Evolutionary conservation across 148 eudicot genomes (phyloP), one percentile per base, ranked within the genome.

Genomic region (Beta vulgaris): DNA sequence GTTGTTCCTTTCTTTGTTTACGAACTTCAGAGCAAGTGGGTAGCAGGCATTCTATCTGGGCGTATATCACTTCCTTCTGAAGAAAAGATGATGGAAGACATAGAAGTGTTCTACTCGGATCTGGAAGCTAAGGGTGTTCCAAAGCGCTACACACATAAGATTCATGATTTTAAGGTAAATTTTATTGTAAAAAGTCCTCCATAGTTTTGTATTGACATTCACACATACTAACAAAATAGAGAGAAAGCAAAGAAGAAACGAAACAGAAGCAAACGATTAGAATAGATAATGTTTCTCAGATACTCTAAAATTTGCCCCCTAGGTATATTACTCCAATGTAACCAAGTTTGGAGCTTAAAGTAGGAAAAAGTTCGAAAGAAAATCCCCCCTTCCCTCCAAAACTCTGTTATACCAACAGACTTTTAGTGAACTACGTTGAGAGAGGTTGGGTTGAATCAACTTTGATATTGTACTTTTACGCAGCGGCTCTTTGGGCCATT

Each of bases 11-110:
- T 90, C 77, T 81, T 88, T 11, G 72, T 76, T 28, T 79, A 73
- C 77, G 99, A 95, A 84, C 73, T 84, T 44, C 98, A 95, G 82
- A 83, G 90, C 82, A 89, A 84, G 81, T 95, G 99, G 99, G 81
- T 95, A 74, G 97, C 94, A 25, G 88, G 92, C 18, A 77, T 86
- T 39, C 82, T 90, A 78, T 95, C 97, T 0, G 90, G 91, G 44
- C 87, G 88, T 54, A n/a, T 89, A 69, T 42, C 82, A 25, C 91
- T 92, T 68, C 91, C 91, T 31, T 85, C 94, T 6, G 36, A 77
- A 18, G 85, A 86, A 49, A 83, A 82, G 48, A 95, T 95, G 97
- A 87, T 85, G 87, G 76, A 83, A 63, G 92, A 90, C 76, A 75
- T 87, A 55, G 86, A 90, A 74, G 78, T 86, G 34, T 87, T 91